Evolutionary conservation across 169 alveolate species (phyloP), one percentile per base, ranked within the genome.

Genomic region (Plasmodium knowlesi): DNA sequence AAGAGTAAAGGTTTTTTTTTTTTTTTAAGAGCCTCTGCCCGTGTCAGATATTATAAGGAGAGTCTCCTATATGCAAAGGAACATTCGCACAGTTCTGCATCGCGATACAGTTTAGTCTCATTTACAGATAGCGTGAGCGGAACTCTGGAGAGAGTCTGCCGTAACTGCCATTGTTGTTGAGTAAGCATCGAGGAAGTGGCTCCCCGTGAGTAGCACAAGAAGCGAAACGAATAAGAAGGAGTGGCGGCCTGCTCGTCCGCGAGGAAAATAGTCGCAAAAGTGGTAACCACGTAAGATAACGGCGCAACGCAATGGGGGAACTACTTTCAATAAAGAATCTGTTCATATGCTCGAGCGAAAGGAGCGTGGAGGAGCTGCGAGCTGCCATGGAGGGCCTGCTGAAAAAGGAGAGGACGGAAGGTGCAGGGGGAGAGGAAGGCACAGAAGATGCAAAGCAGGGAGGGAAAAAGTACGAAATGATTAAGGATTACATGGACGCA

Each of bases 401-500:
- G 32, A 37, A 37, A 0, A 84, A 84, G 61, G 82, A 32, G 30
- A 41, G 34, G 25, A 30, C 30, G 2, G 78, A 73, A 79, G 54
- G 50, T 19, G 41, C 28, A 5, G 28, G 30, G 14, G 43, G 54
- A 8, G 61, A 50, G n/a, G 71, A 10, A 1, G 25, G n/a, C 19
- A 22, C 5, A 41, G 54, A 12, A 10, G 43, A 81, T 22, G 1
- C 14, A 53, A 50, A 81, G 9, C 37, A 46, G 1, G 22, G 28
- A 3, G 70, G 28, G 3, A 78, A 54, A 61, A 88, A 79, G 71
- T 88, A 88, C 37, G 82, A 88, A 14, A 88, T 88, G 73, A 76
- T 88, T 37, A 61, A 88, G 71, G 94, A 88, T 41, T 88, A 88
- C 43, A 14, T 80, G 83, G 94, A 88, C 72, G 94, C 94, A 22